Base-by-base conservation (phyloP, 2,329 filamentous ascomycete species). In the Nakataea oryzae region DNA sequence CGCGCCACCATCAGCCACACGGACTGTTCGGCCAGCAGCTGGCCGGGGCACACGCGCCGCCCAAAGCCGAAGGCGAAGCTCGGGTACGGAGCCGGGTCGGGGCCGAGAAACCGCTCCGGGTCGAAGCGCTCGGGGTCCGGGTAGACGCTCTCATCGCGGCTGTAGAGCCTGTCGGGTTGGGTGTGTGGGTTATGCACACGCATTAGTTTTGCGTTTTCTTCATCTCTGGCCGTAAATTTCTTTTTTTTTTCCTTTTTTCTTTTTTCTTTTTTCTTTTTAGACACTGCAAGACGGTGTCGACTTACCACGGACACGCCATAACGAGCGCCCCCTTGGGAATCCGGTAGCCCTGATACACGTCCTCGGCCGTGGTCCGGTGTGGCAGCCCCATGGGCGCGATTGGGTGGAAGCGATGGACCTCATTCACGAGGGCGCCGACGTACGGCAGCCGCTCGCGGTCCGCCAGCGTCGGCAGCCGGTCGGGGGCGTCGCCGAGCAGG, bases 11-110 rank as follows among this genome's bases (percentile, higher is more conserved):
- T 64, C 11, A 70, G 64, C 32, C 67, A 68, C 12, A 71, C 62
- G 34, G 70, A 67, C 47, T 70, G 67, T 61, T 72, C 70, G 11
- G 70, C 70, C 57, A 71, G 66, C 30, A 67, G 66, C 12, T 69
- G 58, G n/a, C 70, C 70, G 41, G 70, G 74, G 34, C 74, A 75
- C 1, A 77, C 72, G 6, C 80, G 70, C 6, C 78, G 70, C 0
- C 79, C 79, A 63, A 78, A 80, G 0, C 79, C 79, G 64, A 82
- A 80, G 59, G 69, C 66, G 12, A 69, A 68, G 60, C 66, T 70
- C 61, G 75, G 74, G 11, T 65, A 62, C 12, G 73, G 69, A 17
- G 74, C 32, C 1, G n/a, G n/a, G n/a, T n/a, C n/a, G n/a, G 69
- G 67, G 61, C 69, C 66, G 14, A 72, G 63, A 68, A 68, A 72